phyloP scores from a whole-genome alignment of 805 yeast genomes.

The Nakazawaea ambrosiae region DNA sequence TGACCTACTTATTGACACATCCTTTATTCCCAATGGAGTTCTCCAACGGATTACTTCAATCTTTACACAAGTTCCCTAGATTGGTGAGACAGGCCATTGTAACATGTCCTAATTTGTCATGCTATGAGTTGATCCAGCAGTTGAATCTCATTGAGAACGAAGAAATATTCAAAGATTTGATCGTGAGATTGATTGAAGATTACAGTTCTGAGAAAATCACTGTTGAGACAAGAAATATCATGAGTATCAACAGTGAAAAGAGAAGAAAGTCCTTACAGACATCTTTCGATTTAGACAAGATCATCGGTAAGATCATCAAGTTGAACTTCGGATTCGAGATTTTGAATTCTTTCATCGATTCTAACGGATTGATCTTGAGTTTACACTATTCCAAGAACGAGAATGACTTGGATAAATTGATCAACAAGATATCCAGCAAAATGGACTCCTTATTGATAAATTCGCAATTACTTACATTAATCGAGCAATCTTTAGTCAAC shows the following conservation, averaged over 20 bases:
- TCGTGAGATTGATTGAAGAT: conserved; percentile 60
- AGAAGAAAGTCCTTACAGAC: conserved; percentile 19
- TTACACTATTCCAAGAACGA: conserved; percentile 48
- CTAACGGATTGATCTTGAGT: conserved; percentile 60
- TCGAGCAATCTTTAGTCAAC: conserved; percentile 33
- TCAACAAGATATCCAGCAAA: conserved; percentile 34
- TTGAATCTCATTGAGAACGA: conserved; percentile 49
- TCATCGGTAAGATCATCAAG: conserved; percentile 37
- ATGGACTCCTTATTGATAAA: conserved; percentile 27
- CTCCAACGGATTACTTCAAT: conserved; percentile 47
- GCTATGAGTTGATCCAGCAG: conserved; percentile 56
- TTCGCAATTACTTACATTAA: conserved; percentile 39
- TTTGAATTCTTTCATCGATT: conserved; percentile 61
- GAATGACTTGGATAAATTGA: conserved; percentile 36
- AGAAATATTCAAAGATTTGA: conserved; percentile 61
- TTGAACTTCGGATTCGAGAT: conserved; percentile 51
- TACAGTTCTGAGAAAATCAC: conserved; percentile 56
- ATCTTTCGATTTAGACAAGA: conserved; percentile 30
- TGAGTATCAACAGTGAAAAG: conserved; percentile 18
- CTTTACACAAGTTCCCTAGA: conserved; percentile 46
- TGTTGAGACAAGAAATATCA: conserved; percentile 31
- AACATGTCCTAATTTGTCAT: conserved; percentile 64
- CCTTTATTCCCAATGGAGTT: conserved; percentile 70
- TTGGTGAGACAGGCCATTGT: conserved; percentile 77
- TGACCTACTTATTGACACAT: conserved; percentile 76